A percentile compares a stretch with the other conserved stretches of the same genome.
Evolutionary conservation across 2,329 filamentous ascomycete genomes (phyloP).

Genomic region (Penicillium italicum): DNA sequence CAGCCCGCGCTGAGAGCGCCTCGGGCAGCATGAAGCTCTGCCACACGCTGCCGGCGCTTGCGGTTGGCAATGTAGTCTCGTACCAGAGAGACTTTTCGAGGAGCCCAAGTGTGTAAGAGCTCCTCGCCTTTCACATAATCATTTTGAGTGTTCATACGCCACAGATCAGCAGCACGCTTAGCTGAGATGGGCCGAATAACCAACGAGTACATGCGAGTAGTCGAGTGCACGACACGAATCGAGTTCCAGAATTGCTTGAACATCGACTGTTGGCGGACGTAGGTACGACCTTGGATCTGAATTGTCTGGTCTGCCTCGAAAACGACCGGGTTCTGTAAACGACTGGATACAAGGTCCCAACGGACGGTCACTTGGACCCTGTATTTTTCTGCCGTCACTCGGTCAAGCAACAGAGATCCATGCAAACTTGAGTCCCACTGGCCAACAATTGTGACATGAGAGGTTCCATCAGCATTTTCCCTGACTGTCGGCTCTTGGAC

Average conservation of each 20-base stretch:
- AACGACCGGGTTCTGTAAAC: constrained; percentile 80
- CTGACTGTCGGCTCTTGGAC: constrained; percentile 74
- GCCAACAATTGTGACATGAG: constrained; percentile 77
- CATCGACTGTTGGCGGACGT: constrained; percentile 80
- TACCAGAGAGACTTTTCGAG: constrained; percentile 85
- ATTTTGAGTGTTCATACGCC: constrained; percentile 92
- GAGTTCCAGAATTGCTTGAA: constrained; percentile 84
- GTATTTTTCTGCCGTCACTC: constrained; percentile 87
- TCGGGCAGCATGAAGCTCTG: constrained; percentile 69
- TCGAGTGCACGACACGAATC: constrained; percentile 80
- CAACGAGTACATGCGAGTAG: constrained; percentile 80
- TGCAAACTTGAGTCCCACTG: constrained; percentile 98
- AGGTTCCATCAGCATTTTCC: constrained; percentile 85
- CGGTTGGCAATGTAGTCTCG: constrained; percentile 75
- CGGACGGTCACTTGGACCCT: constrained; percentile 80
- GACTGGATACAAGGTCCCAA: constrained; percentile 81
- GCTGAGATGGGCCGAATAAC: constrained; percentile 83
- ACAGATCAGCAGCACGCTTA: constrained; percentile 86
- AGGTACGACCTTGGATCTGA: constrained; percentile 78
- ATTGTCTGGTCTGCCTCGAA: constrained; percentile 78
- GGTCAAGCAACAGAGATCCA: constrained; percentile 86
- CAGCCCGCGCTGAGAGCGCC: constrained; percentile 42
- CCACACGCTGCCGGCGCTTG: constrained; percentile 68
- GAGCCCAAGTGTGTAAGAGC: constrained; percentile 75
- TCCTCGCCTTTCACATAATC: constrained; percentile 98